Evolutionary conservation across 2,329 filamentous ascomycete genomes (phyloP).

Genomic region (Ophiostoma tasmaniense): DNA sequence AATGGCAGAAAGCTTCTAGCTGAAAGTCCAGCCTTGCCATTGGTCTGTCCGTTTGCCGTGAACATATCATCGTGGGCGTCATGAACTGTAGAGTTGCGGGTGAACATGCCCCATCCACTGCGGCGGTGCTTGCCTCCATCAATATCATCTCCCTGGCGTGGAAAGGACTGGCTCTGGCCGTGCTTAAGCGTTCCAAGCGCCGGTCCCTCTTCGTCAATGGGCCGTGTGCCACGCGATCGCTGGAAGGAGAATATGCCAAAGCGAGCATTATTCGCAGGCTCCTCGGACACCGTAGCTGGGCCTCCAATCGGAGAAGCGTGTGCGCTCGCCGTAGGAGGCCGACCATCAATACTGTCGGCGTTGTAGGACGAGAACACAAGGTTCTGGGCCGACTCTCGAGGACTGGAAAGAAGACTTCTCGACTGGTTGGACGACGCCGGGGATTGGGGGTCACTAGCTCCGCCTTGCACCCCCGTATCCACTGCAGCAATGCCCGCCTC

Average conservation of each 20-base stretch:
- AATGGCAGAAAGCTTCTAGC: conserved; percentile 38
- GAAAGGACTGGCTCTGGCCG: conserved; percentile 70
- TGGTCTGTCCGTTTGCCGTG: conserved; percentile 19
- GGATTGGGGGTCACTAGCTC: conserved; percentile 44
- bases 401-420: conserved; percentile 51
- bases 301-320: conserved; percentile 35
- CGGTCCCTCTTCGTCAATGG: conserved; percentile 50
- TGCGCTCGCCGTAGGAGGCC: conserved; percentile 31
- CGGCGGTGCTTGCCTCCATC: conserved; percentile 47
- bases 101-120: conserved; percentile 51
- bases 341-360: conserved; percentile 37
- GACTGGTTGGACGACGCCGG: conserved; percentile 52
- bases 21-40: conserved; percentile 29
- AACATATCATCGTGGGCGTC: conserved; percentile 33
- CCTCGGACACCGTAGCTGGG: conserved; percentile 15
- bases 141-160: conserved; percentile 49
- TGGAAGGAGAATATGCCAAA: conserved; percentile 50
- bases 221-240: conserved; percentile 55
- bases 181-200: conserved; percentile 60
- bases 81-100: conserved; percentile 42
- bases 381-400: conserved; percentile 51
- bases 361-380: conserved; percentile 45
- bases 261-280: conserved; percentile 30
- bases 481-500: background rate
- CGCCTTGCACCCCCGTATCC: background rate